Conservation (phyloP, 192 early-diverging fungal genomes). For the Endogone sp. region DNA sequence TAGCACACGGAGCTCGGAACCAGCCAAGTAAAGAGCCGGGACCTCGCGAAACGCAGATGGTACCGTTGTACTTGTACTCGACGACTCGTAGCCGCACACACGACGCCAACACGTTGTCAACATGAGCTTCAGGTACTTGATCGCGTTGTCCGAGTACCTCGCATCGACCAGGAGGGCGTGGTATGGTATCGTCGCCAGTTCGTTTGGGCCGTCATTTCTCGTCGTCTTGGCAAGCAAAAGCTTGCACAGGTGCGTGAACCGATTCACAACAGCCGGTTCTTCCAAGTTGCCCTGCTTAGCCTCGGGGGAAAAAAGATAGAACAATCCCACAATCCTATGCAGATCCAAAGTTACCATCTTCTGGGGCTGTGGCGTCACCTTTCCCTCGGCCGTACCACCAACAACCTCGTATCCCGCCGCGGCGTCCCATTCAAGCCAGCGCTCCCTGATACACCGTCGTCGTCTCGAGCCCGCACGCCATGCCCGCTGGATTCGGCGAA, state of each 20-base stretch:
- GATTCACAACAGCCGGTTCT: not conserved
- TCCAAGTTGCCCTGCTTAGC: not conserved
- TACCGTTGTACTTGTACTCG: not conserved
- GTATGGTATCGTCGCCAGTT: not conserved
- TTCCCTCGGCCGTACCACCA: not conserved
- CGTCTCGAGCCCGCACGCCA: slow-evolving; percentile 9
- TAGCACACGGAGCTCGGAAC: not conserved
- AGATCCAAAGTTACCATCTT: not conserved
- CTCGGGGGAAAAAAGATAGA: not conserved
- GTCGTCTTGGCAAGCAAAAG: not conserved
- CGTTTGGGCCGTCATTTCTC: not conserved
- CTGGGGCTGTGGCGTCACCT: not conserved
- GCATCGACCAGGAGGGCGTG: not conserved
- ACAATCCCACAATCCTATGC: slow-evolving; percentile 7
- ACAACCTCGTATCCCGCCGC: not conserved
- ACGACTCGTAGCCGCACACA: not conserved
- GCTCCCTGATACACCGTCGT: not conserved
- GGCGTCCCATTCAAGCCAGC: slow-evolving; percentile 11
- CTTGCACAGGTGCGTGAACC: not conserved
- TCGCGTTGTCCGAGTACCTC: not conserved
- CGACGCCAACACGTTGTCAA: not conserved
- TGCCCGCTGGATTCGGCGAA: slow-evolving; percentile 6
- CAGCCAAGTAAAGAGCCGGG: not conserved
- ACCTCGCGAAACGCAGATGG: not conserved
- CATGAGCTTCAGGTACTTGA: not conserved